These are phyloP conservation scores for Circinella umbellata DNA, from an alignment of 371 early-diverging fungal genomes.

Conservation along the genomic window DNA sequence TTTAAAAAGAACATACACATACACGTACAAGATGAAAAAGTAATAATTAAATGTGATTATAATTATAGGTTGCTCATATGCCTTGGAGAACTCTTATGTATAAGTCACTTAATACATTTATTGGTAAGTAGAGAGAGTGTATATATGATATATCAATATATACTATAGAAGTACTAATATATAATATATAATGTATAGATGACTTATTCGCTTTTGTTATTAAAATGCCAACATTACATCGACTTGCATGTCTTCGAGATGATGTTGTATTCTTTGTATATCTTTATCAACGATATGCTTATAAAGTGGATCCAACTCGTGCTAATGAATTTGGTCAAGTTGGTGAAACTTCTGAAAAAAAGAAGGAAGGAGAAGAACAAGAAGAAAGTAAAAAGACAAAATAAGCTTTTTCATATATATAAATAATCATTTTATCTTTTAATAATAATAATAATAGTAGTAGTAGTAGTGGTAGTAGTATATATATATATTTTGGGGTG, in stretches of 20 bases:
- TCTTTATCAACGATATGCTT: constrained; percentile 87
- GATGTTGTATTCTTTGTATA: constrained; percentile 90
- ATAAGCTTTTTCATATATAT: constrained; percentile 16
- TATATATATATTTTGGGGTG: too few relatives aligned
- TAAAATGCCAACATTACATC: constrained; percentile 95
- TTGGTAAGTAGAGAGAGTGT: too few relatives aligned
- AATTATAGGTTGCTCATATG: constrained; percentile 82
- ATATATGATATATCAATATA: too few relatives aligned
- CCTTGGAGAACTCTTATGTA: constrained; percentile 94
- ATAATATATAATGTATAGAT: too few relatives aligned
- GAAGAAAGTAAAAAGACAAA: constrained; percentile 39
- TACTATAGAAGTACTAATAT: too few relatives aligned
- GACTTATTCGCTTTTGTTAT: constrained; percentile 95
- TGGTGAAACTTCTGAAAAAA: constrained; percentile 37
- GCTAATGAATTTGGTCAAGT: constrained; percentile 95
- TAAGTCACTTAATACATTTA: constrained; percentile 92
- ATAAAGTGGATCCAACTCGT: constrained; percentile 85
- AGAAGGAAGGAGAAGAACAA: constrained; percentile 12
- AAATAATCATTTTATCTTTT: background rate
- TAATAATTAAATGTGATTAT: too few relatives aligned
- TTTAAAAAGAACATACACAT: too few relatives aligned
- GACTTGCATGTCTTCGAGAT: constrained; percentile 90
- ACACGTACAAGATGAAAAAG: too few relatives aligned
- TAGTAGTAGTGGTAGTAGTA: too few relatives aligned
- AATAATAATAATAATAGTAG: too few relatives aligned